Base-by-base conservation (phyloP, 371 early-diverging fungal species). In the Lichtheimia hyalospora region DNA sequence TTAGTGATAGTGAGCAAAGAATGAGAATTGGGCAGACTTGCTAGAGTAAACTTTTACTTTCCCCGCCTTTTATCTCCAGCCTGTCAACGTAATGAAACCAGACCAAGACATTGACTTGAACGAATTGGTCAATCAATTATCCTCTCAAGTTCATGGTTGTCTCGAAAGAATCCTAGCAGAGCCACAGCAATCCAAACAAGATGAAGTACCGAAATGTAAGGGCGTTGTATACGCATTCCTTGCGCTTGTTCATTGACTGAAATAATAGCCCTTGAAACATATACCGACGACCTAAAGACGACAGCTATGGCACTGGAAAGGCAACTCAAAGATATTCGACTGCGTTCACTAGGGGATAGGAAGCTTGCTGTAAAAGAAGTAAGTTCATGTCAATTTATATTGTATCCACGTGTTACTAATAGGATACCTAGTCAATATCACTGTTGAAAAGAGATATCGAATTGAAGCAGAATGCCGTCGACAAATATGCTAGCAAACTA, bases 131-230 rank as follows among this genome's bases (percentile, higher is more conserved):
- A 40, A 59, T 16, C 50, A 40, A 15, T 58, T 75, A 15, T 62
- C 73, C 52, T 62, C 46, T 12, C 52, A 60, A 16, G 67, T 75
- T 60, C 69, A 75, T 23, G 63, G 57, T 12, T 70, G 73, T 39
- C 40, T 75, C n/a, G 76, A 68, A n/a, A 48, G 46, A 1, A 67
- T 75, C 15, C 56, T 75, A 10, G 52, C 57, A 23, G 70, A 70
- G 18, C 62, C 73, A 8, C 16, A 27, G n/a, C 70, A 64, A 40
- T 50, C 64, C 28, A 53, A 41, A 4, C 46, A 59, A 16, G 63
- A 63, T n/a, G 28, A 41, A 25, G 52, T 28, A 6, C 20, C 39
- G 16, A 49, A 34, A 40, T 24, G 42, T 51, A 52, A 46, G 15
- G 16, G 1, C 8, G 6, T 27, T 10, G 25, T 6, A 21, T 20